These are phyloP conservation scores for Macadamia integrifolia DNA, from an alignment of 164 flowering plant species.

Conservation along the genomic window DNA sequence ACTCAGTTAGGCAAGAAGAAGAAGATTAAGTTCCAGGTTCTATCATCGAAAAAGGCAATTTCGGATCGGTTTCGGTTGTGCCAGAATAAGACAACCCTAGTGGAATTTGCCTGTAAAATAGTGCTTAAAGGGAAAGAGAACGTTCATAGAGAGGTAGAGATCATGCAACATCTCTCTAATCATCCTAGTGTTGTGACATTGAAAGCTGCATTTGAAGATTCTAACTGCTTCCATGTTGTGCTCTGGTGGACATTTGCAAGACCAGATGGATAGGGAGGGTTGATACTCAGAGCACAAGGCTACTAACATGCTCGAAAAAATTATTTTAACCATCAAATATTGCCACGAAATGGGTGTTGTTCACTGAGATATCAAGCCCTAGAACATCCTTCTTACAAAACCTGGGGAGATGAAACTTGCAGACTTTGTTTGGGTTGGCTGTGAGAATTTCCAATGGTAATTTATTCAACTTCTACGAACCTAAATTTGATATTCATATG, in stretches of 20 bases:
- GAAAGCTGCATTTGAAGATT: slow-evolving; percentile 80
- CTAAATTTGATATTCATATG: too few relatives aligned
- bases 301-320: slow-evolving; percentile 60
- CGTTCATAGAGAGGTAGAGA: slow-evolving; percentile 91
- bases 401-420: slow-evolving; percentile 87
- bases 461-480: slow-evolving; percentile 21
- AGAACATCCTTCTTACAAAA: slow-evolving; percentile 78
- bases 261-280: slow-evolving; percentile 64
- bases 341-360: slow-evolving; percentile 99
- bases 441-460: slow-evolving; percentile 62
- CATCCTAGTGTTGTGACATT: slow-evolving; percentile 86
- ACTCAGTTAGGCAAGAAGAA: slow-evolving; percentile 78
- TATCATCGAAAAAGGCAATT: slow-evolving; percentile 75
- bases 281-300: slow-evolving; percentile 63
- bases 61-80: slow-evolving; percentile 85
- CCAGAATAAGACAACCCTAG: slow-evolving; percentile 43
- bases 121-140: slow-evolving; percentile 61
- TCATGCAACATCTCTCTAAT: slow-evolving; percentile 96
- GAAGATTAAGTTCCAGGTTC: slow-evolving; percentile 64
- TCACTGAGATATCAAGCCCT: slow-evolving; percentile 93
- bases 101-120: slow-evolving; percentile 65
- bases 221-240: slow-evolving; percentile 75
- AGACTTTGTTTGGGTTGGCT: slow-evolving; percentile 62
- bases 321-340: slow-evolving; percentile 73
- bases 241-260: slow-evolving; percentile 78